phyloP scores from a whole-genome alignment of 1,139 yeast species.

The Taphrina sp. region DNA sequence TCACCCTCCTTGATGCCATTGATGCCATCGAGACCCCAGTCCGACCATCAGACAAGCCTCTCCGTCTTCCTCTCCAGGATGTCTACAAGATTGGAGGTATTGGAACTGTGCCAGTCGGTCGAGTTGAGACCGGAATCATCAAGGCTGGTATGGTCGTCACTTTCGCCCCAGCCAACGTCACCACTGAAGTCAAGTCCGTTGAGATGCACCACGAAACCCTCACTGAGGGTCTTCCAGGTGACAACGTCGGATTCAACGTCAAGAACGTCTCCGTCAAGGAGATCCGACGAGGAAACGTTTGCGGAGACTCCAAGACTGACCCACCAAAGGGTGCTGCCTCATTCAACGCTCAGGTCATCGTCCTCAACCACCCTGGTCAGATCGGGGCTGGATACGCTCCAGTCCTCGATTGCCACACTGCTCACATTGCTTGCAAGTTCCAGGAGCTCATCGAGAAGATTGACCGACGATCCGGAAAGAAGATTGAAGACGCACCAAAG shows the following conservation, averaged over 20 bases:
- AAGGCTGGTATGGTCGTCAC: constrained; percentile 90
- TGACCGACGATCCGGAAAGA: constrained; percentile 93
- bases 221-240: constrained; percentile 78
- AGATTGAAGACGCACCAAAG: constrained; percentile 77
- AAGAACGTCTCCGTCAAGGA: constrained; percentile 93
- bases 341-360: constrained; percentile 86
- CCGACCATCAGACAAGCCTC: constrained; percentile 87
- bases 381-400: constrained; percentile 91
- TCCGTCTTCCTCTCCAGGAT: constrained; percentile 88
- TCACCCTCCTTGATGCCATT: constrained; percentile 84
- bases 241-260: constrained; percentile 93
- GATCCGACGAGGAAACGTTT: constrained; percentile 92
- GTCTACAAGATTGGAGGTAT: constrained; percentile 93
- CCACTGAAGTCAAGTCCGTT: constrained; percentile 90
- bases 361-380: constrained; percentile 93
- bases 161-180: constrained; percentile 88
- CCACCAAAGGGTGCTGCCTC: constrained; percentile 82
- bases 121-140: constrained; percentile 90
- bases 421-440: constrained; percentile 91
- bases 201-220: constrained; percentile 93
- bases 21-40: constrained; percentile 81
- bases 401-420: constrained; percentile 92
- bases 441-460: constrained; percentile 81
- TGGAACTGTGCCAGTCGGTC: constrained; percentile 92
- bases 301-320: constrained; percentile 94